Percentiles rank a stretch among this genome's conserved stretches.
Conservation (phyloP, 2,329 filamentous ascomycete genomes). For the Dichotomopilus funicola region DNA sequence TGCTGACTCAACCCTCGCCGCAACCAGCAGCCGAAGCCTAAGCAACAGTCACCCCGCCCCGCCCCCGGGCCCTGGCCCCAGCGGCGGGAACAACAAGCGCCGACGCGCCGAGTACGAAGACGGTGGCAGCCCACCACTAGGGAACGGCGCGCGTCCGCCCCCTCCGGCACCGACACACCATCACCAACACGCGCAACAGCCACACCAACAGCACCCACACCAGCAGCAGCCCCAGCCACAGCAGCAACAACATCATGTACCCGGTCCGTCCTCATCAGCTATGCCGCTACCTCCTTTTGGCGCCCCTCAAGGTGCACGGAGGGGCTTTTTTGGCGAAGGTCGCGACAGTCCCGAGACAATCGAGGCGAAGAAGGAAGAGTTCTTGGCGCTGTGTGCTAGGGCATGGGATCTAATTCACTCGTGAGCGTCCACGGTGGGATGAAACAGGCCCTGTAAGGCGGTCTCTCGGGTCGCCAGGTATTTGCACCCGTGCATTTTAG, state of each 20-base stretch:
- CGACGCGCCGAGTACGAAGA: slow-evolving; percentile 92
- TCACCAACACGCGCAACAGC: not conserved
- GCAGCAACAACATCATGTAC: not conserved
- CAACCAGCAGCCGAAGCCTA: slow-evolving; percentile 39
- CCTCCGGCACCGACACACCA: slow-evolving; percentile 44
- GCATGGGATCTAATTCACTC: slow-evolving; percentile 98
- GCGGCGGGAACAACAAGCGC: slow-evolving; percentile 56
- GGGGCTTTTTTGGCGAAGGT: slow-evolving; percentile 68
- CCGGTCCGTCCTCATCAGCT: not conserved
- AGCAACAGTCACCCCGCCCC: slow-evolving; percentile 4
- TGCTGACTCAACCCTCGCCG: slow-evolving; percentile 7
- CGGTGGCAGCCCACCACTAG: slow-evolving; percentile 77
- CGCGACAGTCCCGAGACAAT: slow-evolving; percentile 78
- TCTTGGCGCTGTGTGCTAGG: slow-evolving; percentile 74
- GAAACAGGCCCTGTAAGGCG: no score
- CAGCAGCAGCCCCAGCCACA: not conserved
- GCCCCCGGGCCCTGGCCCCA: slow-evolving; percentile 17
- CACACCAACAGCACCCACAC: not conserved
- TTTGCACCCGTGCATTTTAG: no score
- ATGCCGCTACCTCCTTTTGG: not conserved
- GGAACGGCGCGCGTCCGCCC: slow-evolving; percentile 59
- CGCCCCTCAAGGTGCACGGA: not conserved
- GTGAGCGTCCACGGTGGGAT: slow-evolving; percentile 36
- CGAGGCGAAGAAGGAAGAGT: slow-evolving; percentile 85
- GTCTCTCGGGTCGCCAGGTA: no score